Base-by-base conservation (phyloP, 208 protist species). In the Acanthamoeba castellanii region DNA sequence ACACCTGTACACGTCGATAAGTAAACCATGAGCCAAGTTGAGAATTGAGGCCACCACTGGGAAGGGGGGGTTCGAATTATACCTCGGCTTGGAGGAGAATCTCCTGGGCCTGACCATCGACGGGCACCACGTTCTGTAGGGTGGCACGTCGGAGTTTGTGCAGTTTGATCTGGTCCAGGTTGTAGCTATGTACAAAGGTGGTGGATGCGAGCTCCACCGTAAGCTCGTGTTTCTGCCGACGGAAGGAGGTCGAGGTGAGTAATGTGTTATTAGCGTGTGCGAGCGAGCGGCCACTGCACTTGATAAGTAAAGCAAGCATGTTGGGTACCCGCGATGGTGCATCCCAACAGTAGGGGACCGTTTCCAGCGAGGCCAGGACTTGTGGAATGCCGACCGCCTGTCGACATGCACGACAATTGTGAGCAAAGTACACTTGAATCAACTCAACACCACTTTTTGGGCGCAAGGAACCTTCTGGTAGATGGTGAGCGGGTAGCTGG, bases 321-420 rank as follows among this genome's bases (percentile, higher is more conserved):
- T 27, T 34, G 61, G 30, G 85, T 47, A 91, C 85, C 64, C 85
- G 32, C 45, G 85, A 91, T 37, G 85, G 85, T 7, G 85, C 85
- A n/a, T 91, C 85, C 85, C 85, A 91, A 30, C 85, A 91, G 85
- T 91, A 91, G 34, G 85, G 85, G 14, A 91, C 85, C 22, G 85
- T 91, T 50, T 91, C 85, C 8, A 91, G 57, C 32, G 85, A 42
- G n/a, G 45, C 45, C 32, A 91, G 57, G 32, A 47, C 34, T 42
- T 91, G 85, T 14, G 85, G 85, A 5, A 91, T 70, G 47, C 85
- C 85, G 1, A 70, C 34, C 22, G 55, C 25, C 47, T 64, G 47
- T 30, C 13, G 16, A 42, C 37, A 42, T 42, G 3, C 37, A 42
- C 37, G 3, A 42, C n/a, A 42, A 42, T 42, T 1, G 37, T 42